Percentiles rank a stretch among this genome's conserved stretches.
Conservation (phyloP, 2,329 filamentous ascomycete genomes). For the Colletotrichum orchidophilum region DNA sequence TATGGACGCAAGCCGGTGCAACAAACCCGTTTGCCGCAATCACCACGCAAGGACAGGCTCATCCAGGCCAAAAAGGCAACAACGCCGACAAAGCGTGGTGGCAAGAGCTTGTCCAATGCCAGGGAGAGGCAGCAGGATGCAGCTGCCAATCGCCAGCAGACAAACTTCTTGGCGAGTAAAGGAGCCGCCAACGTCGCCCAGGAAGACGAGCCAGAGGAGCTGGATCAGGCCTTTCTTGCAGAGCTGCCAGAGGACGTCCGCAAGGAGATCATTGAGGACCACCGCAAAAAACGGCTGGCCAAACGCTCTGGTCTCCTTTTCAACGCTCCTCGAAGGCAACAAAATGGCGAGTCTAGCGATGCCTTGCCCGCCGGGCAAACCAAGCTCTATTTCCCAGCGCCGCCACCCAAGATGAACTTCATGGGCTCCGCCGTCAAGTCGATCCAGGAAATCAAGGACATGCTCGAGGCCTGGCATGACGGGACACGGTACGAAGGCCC, state of each 20-base stretch:
- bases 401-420: slow-evolving; percentile 58
- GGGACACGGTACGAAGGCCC: slow-evolving; percentile 80
- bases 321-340: slow-evolving; percentile 44
- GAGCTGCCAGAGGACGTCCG: slow-evolving; percentile 86
- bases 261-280: slow-evolving; percentile 80
- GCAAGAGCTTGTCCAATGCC: slow-evolving; percentile 51
- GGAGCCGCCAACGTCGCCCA: slow-evolving; percentile 40
- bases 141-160: slow-evolving; percentile 73
- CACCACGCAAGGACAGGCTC: slow-evolving; percentile 65
- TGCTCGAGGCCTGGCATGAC: slow-evolving; percentile 79
- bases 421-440: slow-evolving; percentile 52
- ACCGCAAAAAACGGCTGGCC: slow-evolving; percentile 70
- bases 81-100: slow-evolving; percentile 75
- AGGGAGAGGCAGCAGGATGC: slow-evolving; percentile 62
- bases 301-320: slow-evolving; percentile 62
- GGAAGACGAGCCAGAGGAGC: slow-evolving; percentile 53
- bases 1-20: slow-evolving; percentile 60
- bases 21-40: slow-evolving; percentile 51
- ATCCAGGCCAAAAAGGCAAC: slow-evolving; percentile 61
- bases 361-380: slow-evolving; percentile 47
- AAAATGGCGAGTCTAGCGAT: slow-evolving; percentile 32
- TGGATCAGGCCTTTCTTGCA: slow-evolving; percentile 79
- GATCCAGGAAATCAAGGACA: slow-evolving; percentile 72
- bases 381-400: slow-evolving; percentile 56
- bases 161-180: slow-evolving; percentile 70